Percentiles rank a stretch among this genome's conserved stretches.
Evolutionary conservation across 306 rosid genomes (phyloP).

Genomic region (Pterocarpus santalinus): DNA sequence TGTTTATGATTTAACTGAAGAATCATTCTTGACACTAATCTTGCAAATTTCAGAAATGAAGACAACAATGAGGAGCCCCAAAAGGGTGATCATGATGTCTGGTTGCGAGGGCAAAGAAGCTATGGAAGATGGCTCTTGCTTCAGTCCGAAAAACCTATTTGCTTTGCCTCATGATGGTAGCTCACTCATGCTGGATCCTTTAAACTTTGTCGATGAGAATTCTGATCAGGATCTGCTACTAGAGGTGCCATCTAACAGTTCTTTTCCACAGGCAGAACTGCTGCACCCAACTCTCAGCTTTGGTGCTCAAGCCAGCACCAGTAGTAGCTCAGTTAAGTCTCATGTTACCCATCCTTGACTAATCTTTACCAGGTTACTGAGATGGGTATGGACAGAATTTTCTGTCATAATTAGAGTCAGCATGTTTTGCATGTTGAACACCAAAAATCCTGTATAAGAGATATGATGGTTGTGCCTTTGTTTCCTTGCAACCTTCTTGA

Average conservation of each 20-base stretch:
- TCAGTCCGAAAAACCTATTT: conserved; percentile 82
- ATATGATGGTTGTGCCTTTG: conserved; percentile 67
- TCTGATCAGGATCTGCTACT: conserved; percentile 87
- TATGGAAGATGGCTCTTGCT: conserved; percentile 77
- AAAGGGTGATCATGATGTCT: conserved; percentile 68
- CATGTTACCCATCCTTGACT: conserved; percentile 62
- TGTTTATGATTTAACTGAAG: conserved; percentile 25
- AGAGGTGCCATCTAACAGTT: conserved; percentile 82
- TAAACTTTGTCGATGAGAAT: conserved; percentile 68
- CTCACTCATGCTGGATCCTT: conserved; percentile 69
- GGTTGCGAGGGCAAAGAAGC: conserved; percentile 69
- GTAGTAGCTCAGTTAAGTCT: conserved; percentile 77
- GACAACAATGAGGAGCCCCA: conserved; percentile 83
- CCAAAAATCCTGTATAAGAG: conserved; percentile 62
- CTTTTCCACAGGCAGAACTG: conserved; percentile 93
- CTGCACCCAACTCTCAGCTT: conserved; percentile 65
- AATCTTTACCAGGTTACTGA: conserved; percentile 40
- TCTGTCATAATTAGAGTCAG: conserved; percentile 49
- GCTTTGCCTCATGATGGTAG: conserved; percentile 75
- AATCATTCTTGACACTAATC: conserved; percentile 38
- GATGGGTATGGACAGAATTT: conserved; percentile 47
- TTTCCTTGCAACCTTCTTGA: conserved; percentile 52
- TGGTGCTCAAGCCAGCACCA: conserved; percentile 77
- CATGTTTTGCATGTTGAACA: conserved; percentile 60
- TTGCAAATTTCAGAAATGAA: conserved; percentile 70